Evolutionary conservation across 805 yeast species (phyloP), one percentile per base, ranked within the genome.

Genomic region (Yarrowia sp.): DNA sequence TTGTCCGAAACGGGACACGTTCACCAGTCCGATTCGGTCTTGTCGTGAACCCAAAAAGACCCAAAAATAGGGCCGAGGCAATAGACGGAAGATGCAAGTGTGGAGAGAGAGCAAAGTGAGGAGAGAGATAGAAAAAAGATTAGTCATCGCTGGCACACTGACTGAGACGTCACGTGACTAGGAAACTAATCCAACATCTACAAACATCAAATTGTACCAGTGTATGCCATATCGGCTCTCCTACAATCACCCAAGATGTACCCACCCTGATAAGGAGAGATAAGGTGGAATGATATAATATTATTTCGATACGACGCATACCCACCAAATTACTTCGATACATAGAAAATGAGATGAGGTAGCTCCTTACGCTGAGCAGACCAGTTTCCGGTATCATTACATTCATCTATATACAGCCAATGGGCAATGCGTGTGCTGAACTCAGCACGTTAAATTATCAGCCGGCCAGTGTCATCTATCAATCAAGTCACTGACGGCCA

Each of bases 341-440:
- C 30, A 26, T 26, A 4, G 4, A 26, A 26, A 26, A 26, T 26
- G 30, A 26, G 30, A 26, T 26, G 30, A 26, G 30, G n/a, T n/a
- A n/a, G n/a, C n/a, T n/a, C n/a, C n/a, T n/a, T n/a, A n/a, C n/a
- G n/a, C n/a, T n/a, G n/a, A n/a, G n/a, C n/a, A n/a, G n/a, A n/a
- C n/a, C n/a, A n/a, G n/a, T n/a, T 36, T 26, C 4, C 41, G 61
- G 61, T 54, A 54, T 54, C 61, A 54, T 54, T 54, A 54, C 61
- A 54, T 54, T 54, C 44, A 38, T 54, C 61, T 54, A 54, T 54
- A 54, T 54, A 54, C 61, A 54, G 61, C 61, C 61, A 54, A 54
- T 54, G 61, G 61, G 61, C 61, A 54, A 36, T 51, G 43, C 59
- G 36, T 30, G 56, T 49, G 56, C 43, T 33, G 22, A 8, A 22